Base-by-base conservation (phyloP, 257 asterid species). In the Verbascum thapsus region DNA sequence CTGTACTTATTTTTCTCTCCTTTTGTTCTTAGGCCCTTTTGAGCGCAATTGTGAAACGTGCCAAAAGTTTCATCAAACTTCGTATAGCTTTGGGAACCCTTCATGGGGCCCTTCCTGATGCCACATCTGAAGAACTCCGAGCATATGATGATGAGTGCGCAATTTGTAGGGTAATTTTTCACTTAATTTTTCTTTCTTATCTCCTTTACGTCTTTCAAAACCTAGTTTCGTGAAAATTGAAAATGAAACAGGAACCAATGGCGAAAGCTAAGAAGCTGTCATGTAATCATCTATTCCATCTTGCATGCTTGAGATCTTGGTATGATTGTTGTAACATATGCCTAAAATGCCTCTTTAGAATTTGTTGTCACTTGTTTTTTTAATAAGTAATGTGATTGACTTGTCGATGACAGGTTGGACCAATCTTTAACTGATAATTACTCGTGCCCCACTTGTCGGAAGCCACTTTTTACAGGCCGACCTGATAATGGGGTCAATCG, bases 381-480 rank as follows among this genome's bases (percentile, higher is more conserved):
- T 20, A 65, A n/a, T 55, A 63, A 26, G 32, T 1, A 17, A 55
- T 26, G 61, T 49, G 15, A 17, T 45, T 40, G 50, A 64, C 63
- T 26, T 26, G 32, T 23, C 42, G 41, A 73, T 77, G 56, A 17
- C 80, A 91, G 98, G 98, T 78, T 91, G 77, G 98, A 91, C 82
- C 98, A 91, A 74, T 91, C 90, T 58, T 67, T 82, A 63, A 82
- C 66, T 63, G 98, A 91, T 85, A 88, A 85, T 65, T 88, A 85
- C 75, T 85, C 98, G 5, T 91, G 98, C 83, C 98, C 98, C 63
- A 91, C 95, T 59, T 91, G 98, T 78, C 89, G 98, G 69, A 91
- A 91, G 81, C 96, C 98, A 23, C 87, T 88, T 61, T 83, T 90
- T 68, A 56, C 79, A 3, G 83, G 82, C 76, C 74, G 91, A 71